Conservation (phyloP, 1,139 yeast genomes). For the Saccharomyces hybrid region DNA sequence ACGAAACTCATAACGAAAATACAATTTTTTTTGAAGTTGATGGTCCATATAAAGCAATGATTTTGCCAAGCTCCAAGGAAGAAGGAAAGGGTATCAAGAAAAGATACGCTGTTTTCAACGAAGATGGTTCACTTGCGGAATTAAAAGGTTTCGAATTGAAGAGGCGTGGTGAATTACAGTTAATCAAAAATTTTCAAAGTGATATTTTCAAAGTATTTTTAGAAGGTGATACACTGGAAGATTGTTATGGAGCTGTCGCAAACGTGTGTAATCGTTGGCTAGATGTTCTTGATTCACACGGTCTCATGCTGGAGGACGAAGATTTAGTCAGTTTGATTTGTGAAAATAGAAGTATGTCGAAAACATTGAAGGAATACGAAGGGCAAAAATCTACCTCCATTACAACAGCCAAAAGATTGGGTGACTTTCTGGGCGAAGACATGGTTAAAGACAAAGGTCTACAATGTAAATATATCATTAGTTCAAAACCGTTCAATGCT, state of each 20-base stretch:
- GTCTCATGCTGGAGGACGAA: constrained; percentile 83
- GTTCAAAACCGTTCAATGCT: constrained; percentile 73
- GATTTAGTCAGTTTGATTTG: constrained; percentile 92
- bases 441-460: constrained; percentile 96
- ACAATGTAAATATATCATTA: constrained; percentile 89
- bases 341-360: constrained; percentile 94
- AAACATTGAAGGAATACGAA: constrained; percentile 81
- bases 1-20: constrained; percentile 78
- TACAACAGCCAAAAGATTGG: constrained; percentile 87
- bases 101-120: constrained; percentile 93
- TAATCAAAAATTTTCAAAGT: constrained; percentile 90
- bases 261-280: constrained; percentile 92
- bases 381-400: constrained; percentile 90
- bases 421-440: constrained; percentile 91
- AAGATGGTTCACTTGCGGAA: constrained; percentile 91
- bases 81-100: constrained; percentile 96
- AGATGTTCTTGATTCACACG: constrained; percentile 84
- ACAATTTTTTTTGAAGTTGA: constrained; percentile 97
- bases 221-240: constrained; percentile 71
- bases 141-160: constrained; percentile 94
- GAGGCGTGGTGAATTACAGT: constrained; percentile 90
- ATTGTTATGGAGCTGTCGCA: constrained; percentile 86
- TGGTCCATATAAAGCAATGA: constrained; percentile 98
- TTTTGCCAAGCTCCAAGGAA: constrained; percentile 92
- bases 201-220: constrained; percentile 88